Evolutionary conservation across 495 filamentous ascomycete species (phyloP), one percentile per base, ranked within the genome.

Genomic region (Rostrohypoxylon terebratum): DNA sequence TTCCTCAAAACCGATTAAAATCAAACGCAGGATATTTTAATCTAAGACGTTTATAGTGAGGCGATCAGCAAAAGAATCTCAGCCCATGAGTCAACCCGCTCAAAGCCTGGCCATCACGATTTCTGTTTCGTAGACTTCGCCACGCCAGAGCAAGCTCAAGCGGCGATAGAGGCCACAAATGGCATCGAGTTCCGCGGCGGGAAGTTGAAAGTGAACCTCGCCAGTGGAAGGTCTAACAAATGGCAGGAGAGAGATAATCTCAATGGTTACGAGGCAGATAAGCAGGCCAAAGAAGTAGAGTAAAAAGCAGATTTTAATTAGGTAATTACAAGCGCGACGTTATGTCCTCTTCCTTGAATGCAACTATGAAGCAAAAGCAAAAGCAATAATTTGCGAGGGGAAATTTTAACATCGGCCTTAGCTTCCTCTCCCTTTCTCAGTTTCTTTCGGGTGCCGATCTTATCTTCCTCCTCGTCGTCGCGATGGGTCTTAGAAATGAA

Each of bases 121-220:
- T 91, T 90, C 79, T 86, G 88, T 69, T 92, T 91, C 72, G 87
- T 92, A 18, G 90, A 92, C 74, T 85, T 92, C 57, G 75, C 77
- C 48, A 87, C 80, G 59, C 71, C 80, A 0, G 83, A 89, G 59
- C 87, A 91, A 61, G 87, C 87, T 6, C 77, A 87, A 62, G 69
- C 72, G 16, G 85, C 86, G 38, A 65, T 78, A 38, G 55, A 74
- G 1, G 73, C 67, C 11, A 28, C 78, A 11, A 77, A 83, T 57
- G 81, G 83, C 9, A 63, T 31, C 11, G 0, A 3, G 1, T 75
- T 77, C 38, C 58, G 40, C 10, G 75, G 69, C 4, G 66, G 68
- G 3, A 59, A 16, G 8, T 51, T 77, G 16, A 77, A 66, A 51
- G 66, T 77, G 18, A 75, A 73, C 18, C 23, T 68, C 28, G 72